Percentiles rank a stretch among this genome's conserved stretches.
Conservation (phyloP, 1,139 yeast species). For the Suhomyces bokatorum region DNA sequence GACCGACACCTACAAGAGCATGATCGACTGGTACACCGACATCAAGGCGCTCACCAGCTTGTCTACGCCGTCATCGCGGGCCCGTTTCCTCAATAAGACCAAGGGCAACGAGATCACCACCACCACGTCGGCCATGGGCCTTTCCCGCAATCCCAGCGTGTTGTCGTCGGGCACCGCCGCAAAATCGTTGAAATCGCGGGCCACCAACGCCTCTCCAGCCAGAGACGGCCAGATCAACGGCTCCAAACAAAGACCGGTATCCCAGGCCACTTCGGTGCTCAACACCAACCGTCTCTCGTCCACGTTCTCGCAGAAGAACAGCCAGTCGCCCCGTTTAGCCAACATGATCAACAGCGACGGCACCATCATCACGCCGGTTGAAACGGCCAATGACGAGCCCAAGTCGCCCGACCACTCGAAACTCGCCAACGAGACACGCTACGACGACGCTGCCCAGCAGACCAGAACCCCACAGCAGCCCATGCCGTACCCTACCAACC, state of each 20-base stretch:
- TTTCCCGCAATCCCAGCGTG: conserved; percentile 35
- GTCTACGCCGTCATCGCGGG: conserved; percentile 56
- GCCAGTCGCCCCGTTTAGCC: conserved; percentile 39
- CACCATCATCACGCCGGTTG: conserved; percentile 47
- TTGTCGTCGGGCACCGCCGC: conserved; percentile 27
- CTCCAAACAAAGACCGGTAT: conserved; percentile 21
- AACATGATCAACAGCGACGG: conserved; percentile 53
- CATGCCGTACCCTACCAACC: conserved; percentile 3
- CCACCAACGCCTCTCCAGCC: conserved; percentile 23
- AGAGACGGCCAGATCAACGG: conserved; percentile 2
- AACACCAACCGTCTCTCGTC: conserved; percentile 36
- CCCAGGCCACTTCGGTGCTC: conserved; percentile 28
- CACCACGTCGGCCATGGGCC: conserved; percentile 14
- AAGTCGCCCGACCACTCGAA: conserved; percentile 1
- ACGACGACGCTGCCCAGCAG: conserved; percentile 5
- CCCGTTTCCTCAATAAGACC: conserved; percentile 23
- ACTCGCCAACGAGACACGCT: neutral
- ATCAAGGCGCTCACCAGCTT: conserved; percentile 63
- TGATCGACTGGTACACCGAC: conserved; percentile 86
- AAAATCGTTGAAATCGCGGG: conserved; percentile 25
- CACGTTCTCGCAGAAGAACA: conserved; percentile 37
- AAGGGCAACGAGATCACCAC: conserved; percentile 12
- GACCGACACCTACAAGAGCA: conserved; percentile 71
- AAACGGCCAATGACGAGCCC: conserved; percentile 21
- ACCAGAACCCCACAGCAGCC: conserved; percentile 8